Conservation (phyloP, 1,284 basidiomycete genomes). For the Pyrrhoderma noxium region DNA sequence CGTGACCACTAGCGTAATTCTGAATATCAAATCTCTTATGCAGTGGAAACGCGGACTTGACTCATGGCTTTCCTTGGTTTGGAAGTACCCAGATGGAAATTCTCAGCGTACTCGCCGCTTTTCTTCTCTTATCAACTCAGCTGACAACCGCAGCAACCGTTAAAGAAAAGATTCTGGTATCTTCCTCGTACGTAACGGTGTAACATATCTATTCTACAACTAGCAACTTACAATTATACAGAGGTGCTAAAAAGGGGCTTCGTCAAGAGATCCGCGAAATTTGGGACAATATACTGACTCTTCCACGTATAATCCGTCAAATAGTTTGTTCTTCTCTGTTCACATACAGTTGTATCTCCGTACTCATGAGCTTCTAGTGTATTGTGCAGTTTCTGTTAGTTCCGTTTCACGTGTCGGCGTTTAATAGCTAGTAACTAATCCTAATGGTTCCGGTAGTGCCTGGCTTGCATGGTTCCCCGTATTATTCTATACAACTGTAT, state of each 20-base stretch:
- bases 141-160: constrained; percentile 36
- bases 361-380: constrained; percentile 37
- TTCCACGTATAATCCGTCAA: constrained; percentile 72
- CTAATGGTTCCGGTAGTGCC: constrained; percentile 37
- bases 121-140: constrained; percentile 35
- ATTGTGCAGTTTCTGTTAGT: constrained; percentile 84
- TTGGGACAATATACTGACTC: constrained; percentile 56
- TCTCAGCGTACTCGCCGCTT: constrained; percentile 38
- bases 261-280: constrained; percentile 52
- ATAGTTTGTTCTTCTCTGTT: constrained; percentile 45
- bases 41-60: constrained; percentile 36
- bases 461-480: constrained; percentile 88
- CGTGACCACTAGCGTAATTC: constrained; percentile 1
- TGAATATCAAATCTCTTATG: constrained; percentile 20
- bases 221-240: constrained; percentile 4
- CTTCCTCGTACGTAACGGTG: constrained; percentile 31
- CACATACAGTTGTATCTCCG: not conserved
- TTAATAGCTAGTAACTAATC: constrained; percentile 2
- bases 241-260: constrained; percentile 37
- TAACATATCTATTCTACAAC: not conserved
- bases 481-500: constrained; percentile 82
- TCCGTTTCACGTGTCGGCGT: not conserved
- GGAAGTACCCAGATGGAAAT: constrained; percentile 45
- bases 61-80: constrained; percentile 31
- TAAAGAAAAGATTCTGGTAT: constrained; percentile 70